Base-by-base conservation (phyloP, 164 flowering plant species). In the Berberis thunbergii region DNA sequence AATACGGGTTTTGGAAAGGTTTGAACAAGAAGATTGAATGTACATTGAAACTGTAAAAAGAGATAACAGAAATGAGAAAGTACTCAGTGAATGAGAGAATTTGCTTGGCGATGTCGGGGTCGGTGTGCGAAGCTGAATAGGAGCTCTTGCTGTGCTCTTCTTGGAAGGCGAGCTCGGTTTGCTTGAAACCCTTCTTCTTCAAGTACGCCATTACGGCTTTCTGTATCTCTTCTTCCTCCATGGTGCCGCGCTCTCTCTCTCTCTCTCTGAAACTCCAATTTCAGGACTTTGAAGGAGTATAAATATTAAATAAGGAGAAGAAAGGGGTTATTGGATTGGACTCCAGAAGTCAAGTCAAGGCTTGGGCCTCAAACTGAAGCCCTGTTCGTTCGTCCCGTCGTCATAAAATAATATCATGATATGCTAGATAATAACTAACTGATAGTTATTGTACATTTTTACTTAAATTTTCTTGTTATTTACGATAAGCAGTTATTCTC, bases 171-270 rank as follows among this genome's bases (percentile, higher is more conserved):
- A 76, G 80, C 66, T 84, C 94, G 0, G 96, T 83, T 57, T 82
- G 85, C 71, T 79, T 80, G 71, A 87, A 91, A 7, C 99, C 99
- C 78, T 85, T 94, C 86, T 80, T 89, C 80, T 85, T 89, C 81
- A 94, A 61, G 64, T 86, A 94, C n/a, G 84, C 82, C 0, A 82
- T 42, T 67, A 91, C 96, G 43, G 73, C 82, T 59, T 81, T 85
- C 78, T 80, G 85, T 9, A 87, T 71, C 43, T 79, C 84, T 54
- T 81, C 87, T 59, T 83, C 94, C 48, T 83, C 97, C 98, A 89
- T 89, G 11, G 45, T 26, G 26, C 26, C 26, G 26, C 26, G 26
- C 26, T 26, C 56, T 67, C 59, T 67, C 63, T 46, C 57, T 46
- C 4, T 38, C 9, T 62, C 52, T 62, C 4, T 39, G 26, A 26